Evolutionary conservation across 345 rosid species (phyloP).

Genomic region (Citrus medica): DNA sequence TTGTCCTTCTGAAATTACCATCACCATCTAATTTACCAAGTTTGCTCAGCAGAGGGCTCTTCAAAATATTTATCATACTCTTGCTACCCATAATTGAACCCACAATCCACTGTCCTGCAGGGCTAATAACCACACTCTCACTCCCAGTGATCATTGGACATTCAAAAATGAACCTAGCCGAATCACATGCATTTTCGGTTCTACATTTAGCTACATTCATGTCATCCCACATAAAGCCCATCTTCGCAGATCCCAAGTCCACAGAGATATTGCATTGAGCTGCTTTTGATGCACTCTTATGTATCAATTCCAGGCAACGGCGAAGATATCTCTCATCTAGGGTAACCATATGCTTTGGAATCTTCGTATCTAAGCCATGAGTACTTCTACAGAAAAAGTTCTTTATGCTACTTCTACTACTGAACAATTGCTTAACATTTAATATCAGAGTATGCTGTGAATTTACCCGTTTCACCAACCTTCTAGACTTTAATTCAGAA

Average conservation of each 20-base stretch:
- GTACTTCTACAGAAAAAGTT: constrained; percentile 42
- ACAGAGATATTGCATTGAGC: constrained; percentile 40
- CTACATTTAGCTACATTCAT: constrained; percentile 24
- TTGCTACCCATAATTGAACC: constrained; percentile 72
- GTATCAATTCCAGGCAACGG: constrained; percentile 65
- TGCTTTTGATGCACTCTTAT: constrained; percentile 48
- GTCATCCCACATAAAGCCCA: constrained; percentile 33
- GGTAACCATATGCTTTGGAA: constrained; percentile 69
- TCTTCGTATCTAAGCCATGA: constrained; percentile 45
- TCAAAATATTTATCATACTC: constrained; percentile 59
- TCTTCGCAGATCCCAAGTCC: constrained; percentile 31
- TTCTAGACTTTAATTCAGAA: constrained; percentile 26
- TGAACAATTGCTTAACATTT: constrained; percentile 49
- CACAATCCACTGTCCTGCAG: constrained; percentile 45
- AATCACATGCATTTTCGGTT: constrained; percentile 29
- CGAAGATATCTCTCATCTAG: constrained; percentile 76
- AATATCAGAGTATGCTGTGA: constrained; percentile 36
- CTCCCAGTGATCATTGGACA: constrained; percentile 42
- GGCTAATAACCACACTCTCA: constrained; percentile 46
- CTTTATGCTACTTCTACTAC: constrained; percentile 42
- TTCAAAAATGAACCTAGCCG: constrained; percentile 46
- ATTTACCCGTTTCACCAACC: constrained; percentile 37
- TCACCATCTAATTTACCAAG: constrained; percentile 38
- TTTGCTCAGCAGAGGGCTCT: constrained; percentile 53
- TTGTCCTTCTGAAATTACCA: constrained; percentile 20